phyloP scores from a whole-genome alignment of 2,329 filamentous ascomycete species.

The Rugonectria rugulosa region DNA sequence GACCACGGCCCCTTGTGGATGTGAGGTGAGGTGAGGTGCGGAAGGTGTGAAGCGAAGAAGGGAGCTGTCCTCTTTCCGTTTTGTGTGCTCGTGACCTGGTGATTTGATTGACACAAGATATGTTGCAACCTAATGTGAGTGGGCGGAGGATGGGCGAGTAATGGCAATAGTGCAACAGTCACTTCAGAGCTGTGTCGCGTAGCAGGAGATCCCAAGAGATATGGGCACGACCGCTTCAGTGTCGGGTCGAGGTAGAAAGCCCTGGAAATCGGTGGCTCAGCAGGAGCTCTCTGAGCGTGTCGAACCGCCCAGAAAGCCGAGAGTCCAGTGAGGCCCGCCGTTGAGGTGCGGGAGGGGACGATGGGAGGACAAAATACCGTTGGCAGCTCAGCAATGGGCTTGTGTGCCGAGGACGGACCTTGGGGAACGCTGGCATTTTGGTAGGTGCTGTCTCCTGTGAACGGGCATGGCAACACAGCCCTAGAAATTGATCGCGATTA shows the following conservation, averaged over 20 bases:
- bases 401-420: too few species aligned
- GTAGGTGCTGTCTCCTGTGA: too few species aligned
- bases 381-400: too few species aligned
- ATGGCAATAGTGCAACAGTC: neutral
- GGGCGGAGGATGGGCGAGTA: neutral
- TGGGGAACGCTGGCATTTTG: too few species aligned
- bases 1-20: constrained; percentile 17
- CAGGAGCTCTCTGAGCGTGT: too few species aligned
- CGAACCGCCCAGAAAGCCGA: too few species aligned
- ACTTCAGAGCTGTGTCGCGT: neutral
- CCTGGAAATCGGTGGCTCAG: too few species aligned
- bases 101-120: constrained; percentile 16
- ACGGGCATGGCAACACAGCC: too few species aligned
- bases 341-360: too few species aligned
- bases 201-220: neutral
- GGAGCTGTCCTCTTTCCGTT: constrained; percentile 13
- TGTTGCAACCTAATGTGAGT: constrained; percentile 7
- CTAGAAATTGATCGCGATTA: too few species aligned
- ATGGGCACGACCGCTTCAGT: neutral
- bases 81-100: constrained; percentile 12
- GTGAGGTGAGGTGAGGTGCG: constrained; percentile 18
- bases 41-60: constrained; percentile 12
- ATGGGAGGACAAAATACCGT: too few species aligned
- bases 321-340: too few species aligned
- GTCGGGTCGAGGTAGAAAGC: neutral